Evolutionary conservation across 176 grass and related monocot species (phyloP).

Genomic region (Miscanthus lutarioriparius): DNA sequence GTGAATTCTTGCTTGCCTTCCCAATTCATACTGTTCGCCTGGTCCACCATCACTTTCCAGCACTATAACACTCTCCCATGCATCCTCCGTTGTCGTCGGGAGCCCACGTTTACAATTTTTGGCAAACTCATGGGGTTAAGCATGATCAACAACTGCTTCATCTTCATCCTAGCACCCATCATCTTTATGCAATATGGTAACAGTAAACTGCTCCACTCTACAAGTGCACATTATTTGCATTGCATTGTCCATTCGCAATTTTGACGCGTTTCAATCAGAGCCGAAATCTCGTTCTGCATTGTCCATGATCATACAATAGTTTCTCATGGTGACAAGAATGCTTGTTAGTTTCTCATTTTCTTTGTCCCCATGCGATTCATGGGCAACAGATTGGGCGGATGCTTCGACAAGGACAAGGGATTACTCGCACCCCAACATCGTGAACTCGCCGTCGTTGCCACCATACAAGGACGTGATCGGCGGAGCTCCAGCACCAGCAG

Average conservation of each 20-base stretch:
- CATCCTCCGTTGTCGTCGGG: background rate
- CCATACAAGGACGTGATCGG: constrained; percentile 38
- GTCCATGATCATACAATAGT: background rate
- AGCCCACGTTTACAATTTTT: too few relatives aligned
- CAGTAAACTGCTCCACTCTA: background rate
- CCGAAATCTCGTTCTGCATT: background rate
- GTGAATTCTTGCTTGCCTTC: constrained; percentile 19
- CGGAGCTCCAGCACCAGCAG: background rate
- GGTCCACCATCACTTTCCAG: constrained; percentile 1
- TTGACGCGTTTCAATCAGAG: background rate
- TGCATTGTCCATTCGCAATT: background rate
- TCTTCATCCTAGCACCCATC: constrained; percentile 25
- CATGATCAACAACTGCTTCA: background rate
- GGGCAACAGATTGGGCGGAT: constrained; percentile 10
- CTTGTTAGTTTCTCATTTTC: background rate
- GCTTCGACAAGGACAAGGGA: background rate
- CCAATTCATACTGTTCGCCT: background rate
- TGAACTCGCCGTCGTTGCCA: constrained; percentile 31
- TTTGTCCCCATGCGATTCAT: background rate
- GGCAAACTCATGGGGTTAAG: background rate
- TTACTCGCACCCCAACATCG: constrained; percentile 2
- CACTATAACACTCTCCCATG: constrained; percentile 4
- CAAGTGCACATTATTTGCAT: too few relatives aligned
- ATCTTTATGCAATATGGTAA: constrained; percentile 25
- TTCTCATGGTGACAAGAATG: too few relatives aligned